Evolutionary conservation across 371 early-diverging fungal genomes (phyloP).

Genomic region (Thermomucor indicae-seudaticae): DNA sequence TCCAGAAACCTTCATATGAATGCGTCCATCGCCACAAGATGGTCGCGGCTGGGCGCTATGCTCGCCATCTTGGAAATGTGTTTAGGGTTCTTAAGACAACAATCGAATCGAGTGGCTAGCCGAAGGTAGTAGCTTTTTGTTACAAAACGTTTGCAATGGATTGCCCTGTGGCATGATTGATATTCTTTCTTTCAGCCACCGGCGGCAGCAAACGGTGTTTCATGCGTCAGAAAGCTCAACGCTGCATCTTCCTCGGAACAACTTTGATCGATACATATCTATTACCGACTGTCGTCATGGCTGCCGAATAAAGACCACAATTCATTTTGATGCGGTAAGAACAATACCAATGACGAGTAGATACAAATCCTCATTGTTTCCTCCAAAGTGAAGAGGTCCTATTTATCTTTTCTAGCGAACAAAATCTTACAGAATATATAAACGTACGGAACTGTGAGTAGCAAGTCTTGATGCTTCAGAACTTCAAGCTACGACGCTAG

Average conservation of each 20-base stretch:
- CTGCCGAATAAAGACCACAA: no score
- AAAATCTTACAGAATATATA: no score
- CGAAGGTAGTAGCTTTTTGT: constrained; percentile 42
- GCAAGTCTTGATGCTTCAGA: no score
- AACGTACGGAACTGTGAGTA: no score
- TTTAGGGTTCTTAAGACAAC: constrained; percentile 74
- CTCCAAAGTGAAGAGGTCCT: no score
- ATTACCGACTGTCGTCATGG: no score
- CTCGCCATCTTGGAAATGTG: constrained; percentile 89
- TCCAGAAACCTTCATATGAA: constrained; percentile 52
- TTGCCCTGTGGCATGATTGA: neutral
- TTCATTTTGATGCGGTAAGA: no score
- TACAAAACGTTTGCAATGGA: neutral
- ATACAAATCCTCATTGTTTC: no score
- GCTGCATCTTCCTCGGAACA: neutral
- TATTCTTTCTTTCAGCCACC: neutral
- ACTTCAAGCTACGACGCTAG: no score
- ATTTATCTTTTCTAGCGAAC: no score
- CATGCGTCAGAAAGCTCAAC: constrained; percentile 28
- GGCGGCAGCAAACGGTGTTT: neutral
- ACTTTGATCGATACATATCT: no score
- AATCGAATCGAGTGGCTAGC: constrained; percentile 58
- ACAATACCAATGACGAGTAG: no score
- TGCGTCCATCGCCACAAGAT: constrained; percentile 74
- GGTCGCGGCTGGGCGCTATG: constrained; percentile 76